phyloP scores from a whole-genome alignment of 257 asterid genomes.

The Przewalskia tangutica region DNA sequence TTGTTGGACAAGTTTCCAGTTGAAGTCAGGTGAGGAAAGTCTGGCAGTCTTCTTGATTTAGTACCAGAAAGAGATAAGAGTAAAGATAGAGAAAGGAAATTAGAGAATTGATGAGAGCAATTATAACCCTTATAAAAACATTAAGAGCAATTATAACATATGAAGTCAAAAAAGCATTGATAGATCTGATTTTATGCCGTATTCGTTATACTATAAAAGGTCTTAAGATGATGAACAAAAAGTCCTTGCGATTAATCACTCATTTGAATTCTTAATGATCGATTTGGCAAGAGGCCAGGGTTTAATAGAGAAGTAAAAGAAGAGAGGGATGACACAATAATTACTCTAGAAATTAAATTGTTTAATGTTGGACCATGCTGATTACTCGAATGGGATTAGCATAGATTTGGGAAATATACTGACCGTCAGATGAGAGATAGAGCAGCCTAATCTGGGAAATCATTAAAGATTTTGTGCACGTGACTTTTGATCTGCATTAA shows the following conservation, averaged over 20 bases:
- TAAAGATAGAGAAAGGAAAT: background rate
- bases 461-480: background rate
- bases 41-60: background rate
- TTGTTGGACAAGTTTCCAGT: constrained; percentile 88
- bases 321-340: background rate
- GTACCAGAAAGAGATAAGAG: background rate
- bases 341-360: background rate
- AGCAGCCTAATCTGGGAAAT: background rate
- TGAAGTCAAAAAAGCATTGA: background rate
- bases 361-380: background rate
- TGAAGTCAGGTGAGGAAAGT: constrained; percentile 58
- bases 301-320: background rate
- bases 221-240: background rate
- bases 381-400: background rate
- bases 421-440: background rate
- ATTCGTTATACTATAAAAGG: background rate
- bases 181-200: background rate
- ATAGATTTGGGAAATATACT: background rate
- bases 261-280: background rate
- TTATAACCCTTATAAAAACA: background rate
- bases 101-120: background rate
- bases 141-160: background rate
- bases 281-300: background rate
- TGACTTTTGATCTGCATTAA: background rate
- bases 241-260: background rate